Percentiles rank a stretch among this genome's conserved stretches.
Conservation (phyloP, 2,329 filamentous ascomycete genomes). For the Diplodia corticola region DNA sequence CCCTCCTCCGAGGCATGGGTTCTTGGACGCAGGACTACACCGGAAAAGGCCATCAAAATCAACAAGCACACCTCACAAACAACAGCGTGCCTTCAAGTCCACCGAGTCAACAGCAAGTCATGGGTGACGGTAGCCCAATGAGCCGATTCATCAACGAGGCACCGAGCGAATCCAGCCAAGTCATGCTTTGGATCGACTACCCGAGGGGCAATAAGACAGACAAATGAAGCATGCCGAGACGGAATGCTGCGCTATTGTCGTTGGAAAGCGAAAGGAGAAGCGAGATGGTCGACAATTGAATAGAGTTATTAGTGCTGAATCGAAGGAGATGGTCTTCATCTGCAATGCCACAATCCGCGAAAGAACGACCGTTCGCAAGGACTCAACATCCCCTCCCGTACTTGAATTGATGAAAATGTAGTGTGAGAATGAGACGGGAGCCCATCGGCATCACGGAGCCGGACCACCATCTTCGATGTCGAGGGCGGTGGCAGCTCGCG, state of each 20-base stretch:
- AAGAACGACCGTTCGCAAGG: no score
- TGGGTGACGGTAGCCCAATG: not conserved
- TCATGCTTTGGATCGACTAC: not conserved
- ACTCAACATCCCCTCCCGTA: no score
- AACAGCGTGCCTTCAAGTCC: not conserved
- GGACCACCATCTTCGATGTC: not conserved
- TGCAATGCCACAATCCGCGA: no score
- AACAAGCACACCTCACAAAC: not conserved
- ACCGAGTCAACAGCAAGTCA: not conserved
- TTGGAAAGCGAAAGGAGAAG: not conserved
- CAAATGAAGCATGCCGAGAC: not conserved
- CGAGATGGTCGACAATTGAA: not conserved
- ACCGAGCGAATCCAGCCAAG: not conserved
- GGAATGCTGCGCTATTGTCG: not conserved
- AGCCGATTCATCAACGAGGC: not conserved
- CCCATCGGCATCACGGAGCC: not conserved
- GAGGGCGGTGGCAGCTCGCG: not conserved
- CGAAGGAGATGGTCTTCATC: no score
- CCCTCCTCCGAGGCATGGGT: not conserved
- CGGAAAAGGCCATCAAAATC: not conserved
- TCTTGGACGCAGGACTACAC: not conserved
- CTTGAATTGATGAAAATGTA: no score
- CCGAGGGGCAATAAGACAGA: not conserved
- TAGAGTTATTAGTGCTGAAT: no score
- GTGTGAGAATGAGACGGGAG: not conserved